A percentile compares a stretch with the other conserved stretches of the same genome.
These are phyloP conservation scores for Periconia macrospinosa DNA, from an alignment of 2,329 filamentous ascomycete species.

Conservation along the genomic window DNA sequence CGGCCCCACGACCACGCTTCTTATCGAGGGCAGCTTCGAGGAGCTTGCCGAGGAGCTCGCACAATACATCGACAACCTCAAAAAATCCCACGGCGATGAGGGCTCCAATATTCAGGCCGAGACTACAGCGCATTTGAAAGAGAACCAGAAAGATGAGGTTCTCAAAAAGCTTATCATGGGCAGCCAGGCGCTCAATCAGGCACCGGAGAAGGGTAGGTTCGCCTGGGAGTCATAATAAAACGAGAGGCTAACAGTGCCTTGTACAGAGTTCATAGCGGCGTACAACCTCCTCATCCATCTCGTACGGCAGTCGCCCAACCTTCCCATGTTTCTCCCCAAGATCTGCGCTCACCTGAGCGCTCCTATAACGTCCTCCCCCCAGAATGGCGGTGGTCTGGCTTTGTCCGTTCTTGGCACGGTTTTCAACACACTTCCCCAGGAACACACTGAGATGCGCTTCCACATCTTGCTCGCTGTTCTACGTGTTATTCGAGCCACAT, in stretches of 20 bases:
- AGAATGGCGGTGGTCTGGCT: conserved; percentile 82
- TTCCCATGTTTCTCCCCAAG: conserved; percentile 80
- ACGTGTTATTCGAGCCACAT: conserved; percentile 72
- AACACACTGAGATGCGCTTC: conserved; percentile 75
- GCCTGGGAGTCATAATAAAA: conserved; percentile 6
- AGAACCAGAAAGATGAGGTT: conserved; percentile 75
- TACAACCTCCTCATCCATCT: conserved; percentile 98
- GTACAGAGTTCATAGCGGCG: conserved; percentile 81
- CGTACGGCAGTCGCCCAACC: conserved; percentile 80
- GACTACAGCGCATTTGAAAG: conserved; percentile 69
- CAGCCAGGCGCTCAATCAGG: conserved; percentile 74
- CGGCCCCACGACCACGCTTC: conserved; percentile 62
- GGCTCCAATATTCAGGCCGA: conserved; percentile 59
- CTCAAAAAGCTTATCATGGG: conserved; percentile 87
- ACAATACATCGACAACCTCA: conserved; percentile 84
- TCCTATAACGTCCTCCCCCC: conserved; percentile 81
- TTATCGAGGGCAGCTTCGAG: conserved; percentile 89
- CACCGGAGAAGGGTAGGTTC: conserved; percentile 77
- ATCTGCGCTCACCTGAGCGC: conserved; percentile 86
- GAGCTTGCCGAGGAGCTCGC: conserved; percentile 94
- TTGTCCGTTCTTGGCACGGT: conserved; percentile 91
- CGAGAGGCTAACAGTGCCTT: conserved; percentile 27
- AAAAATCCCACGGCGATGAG: conserved; percentile 62
- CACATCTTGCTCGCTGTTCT: conserved; percentile 90
- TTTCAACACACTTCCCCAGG: conserved; percentile 84